Base-by-base conservation (phyloP, 2,329 filamentous ascomycete species). In the Fusarium lateritium region DNA sequence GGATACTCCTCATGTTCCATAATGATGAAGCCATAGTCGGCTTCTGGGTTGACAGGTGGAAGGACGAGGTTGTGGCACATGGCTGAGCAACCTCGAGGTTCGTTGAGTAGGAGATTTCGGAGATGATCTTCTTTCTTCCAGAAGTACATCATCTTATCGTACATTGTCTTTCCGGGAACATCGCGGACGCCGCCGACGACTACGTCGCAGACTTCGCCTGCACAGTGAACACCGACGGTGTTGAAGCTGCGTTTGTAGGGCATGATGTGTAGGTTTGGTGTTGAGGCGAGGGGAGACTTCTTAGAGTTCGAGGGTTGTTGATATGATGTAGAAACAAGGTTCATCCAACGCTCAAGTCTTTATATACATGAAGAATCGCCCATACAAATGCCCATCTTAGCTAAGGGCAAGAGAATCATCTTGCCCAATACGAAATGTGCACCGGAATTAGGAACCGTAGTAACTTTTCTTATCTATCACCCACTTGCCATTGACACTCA, bases 1-100 rank as follows among this genome's bases (percentile, higher is more conserved):
- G 65, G 67, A 4, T 69, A 69, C 7, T 71, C 69, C 22, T 71
- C 67, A 10, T 67, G 53, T 13, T 71, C 69, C 69, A 69, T 71
- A 9, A 71, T 71, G n/a, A 72, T 50, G 49, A 72, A 72, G 9
- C 69, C 69, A 13, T 62, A 62, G 14, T 72, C 69, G 5, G 69
- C 69, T 24, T 67, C 56, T 0, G 69, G 59, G 42, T 72, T 62
- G 21, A 59, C 67, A 0, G 62, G 69, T 0, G 69, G 62, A 0
- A 72, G 46, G 6, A 71, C 22, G 2, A 72, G 55, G 34, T 68
- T 72, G 10, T 66, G 63, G 0, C 59, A 71, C 66, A 72, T 72
- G 9, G 69, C 56, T 0, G 69, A 69, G 6, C 56, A 61, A 0
- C 59, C 62, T 7, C 69, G 49, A 2, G 69, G 69, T 21, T 68